Conservation (phyloP, 1,284 basidiomycete genomes). For the Microbotryum saponariae region DNA sequence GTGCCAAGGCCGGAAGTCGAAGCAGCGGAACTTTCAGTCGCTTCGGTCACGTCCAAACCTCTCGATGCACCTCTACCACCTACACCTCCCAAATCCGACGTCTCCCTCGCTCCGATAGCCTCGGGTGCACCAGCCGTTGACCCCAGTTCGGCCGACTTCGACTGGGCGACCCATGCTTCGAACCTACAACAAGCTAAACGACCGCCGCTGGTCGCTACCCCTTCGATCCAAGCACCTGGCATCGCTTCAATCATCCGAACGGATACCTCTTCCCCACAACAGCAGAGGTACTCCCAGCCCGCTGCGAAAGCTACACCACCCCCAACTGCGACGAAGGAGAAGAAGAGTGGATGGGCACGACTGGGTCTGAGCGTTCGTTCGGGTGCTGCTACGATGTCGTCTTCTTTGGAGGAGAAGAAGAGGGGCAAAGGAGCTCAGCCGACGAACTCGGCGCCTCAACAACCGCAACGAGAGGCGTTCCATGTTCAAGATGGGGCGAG, state of each 20-base stretch:
- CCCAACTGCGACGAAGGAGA: slow-evolving; percentile 51
- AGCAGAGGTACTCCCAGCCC: slow-evolving; percentile 12
- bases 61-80: slow-evolving; percentile 48
- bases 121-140: not conserved
- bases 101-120: slow-evolving; percentile 27
- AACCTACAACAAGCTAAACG: slow-evolving; percentile 41
- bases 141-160: slow-evolving; percentile 27
- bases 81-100: slow-evolving; percentile 28
- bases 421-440: slow-evolving; percentile 7
- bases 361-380: slow-evolving; percentile 24
- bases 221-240: not conserved
- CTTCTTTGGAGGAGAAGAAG: slow-evolving; percentile 43
- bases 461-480: too few relatives aligned
- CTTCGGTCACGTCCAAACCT: slow-evolving; percentile 37
- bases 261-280: slow-evolving; percentile 5
- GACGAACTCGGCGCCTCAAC: too few relatives aligned
- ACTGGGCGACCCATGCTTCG: slow-evolving; percentile 25
- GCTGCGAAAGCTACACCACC: slow-evolving; percentile 34
- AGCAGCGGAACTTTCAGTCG: slow-evolving; percentile 27
- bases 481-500: slow-evolving; percentile 5
- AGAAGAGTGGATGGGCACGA: slow-evolving; percentile 55
- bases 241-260: not conserved
- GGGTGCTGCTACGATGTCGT: not conserved
- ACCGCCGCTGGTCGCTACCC: not conserved
- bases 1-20: slow-evolving; percentile 32